Evolutionary conservation across 1,139 yeast species (phyloP), one percentile per base, ranked within the genome.

Genomic region (Yamadazyma epiphylla): DNA sequence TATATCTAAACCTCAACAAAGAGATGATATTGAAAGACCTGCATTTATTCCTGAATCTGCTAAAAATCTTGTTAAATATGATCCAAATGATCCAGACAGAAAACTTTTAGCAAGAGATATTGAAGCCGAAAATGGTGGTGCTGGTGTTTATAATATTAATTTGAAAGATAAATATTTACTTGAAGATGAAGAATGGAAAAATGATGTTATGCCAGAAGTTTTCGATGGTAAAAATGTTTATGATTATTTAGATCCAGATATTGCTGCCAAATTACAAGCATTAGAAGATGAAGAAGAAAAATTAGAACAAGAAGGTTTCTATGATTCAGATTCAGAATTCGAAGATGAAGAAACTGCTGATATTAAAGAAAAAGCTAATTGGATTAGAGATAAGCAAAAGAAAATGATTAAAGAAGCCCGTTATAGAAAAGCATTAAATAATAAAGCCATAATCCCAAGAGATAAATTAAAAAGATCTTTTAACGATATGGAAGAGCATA

Each of bases 111-210:
- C 95, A 25, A 77, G 86, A 53, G 98, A 91, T 53, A 70, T 88
- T 42, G 98, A 91, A 64, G 82, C 74, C 27, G 96, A 85, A 58
- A 87, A 91, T 49, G 98, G 98, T 53, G 98, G 98, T 56, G 96
- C 98, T 19, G 98, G 98, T 72, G 98, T 91, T 23, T 91, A 68
- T 71, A 91, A 88, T 65, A 78, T 91, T 51, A 87, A 94, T 66
- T 73, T 89, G 65, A 86, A 88, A 62, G 97, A 89, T 51, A 83
- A 82, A 49, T 91, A 91, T 63, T 50, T 91, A 39, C 71, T 91
- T 46, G 98, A 91, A 46, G 94, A 94, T 53, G 97, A 89, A 27
- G 94, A 86, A 41, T 91, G 99, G 99, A 91, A 91, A 75, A 77
- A 87, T 44, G 99, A 91, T 58, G 74, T 82, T 43, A 88, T 94